Conservation (phyloP, 2,329 filamentous ascomycete species). For the Sarocladiaceae sp. region DNA sequence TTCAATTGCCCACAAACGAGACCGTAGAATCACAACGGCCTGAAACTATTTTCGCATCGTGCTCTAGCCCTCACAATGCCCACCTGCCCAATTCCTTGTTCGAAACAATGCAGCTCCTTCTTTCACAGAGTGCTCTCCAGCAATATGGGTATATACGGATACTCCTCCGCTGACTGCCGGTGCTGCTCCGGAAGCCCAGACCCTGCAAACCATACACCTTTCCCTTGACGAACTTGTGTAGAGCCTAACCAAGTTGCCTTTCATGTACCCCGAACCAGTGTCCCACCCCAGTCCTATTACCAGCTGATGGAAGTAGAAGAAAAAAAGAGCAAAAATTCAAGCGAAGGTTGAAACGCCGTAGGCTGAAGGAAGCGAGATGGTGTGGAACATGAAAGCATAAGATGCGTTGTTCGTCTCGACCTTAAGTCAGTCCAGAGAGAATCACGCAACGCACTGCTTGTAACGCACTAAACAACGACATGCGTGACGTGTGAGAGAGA, state of each 20-base stretch:
- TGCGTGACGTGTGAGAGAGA: no score
- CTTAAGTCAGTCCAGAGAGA: no score
- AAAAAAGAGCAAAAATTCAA: constrained; percentile 16
- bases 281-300: not conserved
- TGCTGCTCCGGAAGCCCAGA: not conserved
- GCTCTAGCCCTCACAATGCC: not conserved
- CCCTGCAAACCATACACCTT: not conserved
- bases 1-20: not conserved
- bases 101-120: not conserved
- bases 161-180: not conserved
- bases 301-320: constrained; percentile 15
- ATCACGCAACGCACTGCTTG: no score
- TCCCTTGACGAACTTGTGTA: not conserved
- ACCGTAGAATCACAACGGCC: not conserved
- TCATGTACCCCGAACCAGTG: not conserved
- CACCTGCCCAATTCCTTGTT: not conserved
- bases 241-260: not conserved
- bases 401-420: no score
- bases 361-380: not conserved
- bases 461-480: no score
- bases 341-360: not conserved
- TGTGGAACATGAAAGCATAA: no score
- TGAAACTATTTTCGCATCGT: not conserved
- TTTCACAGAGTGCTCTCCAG: not conserved
- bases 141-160: constrained; percentile 6